Evolutionary conservation across 331 rosid species (phyloP).

Genomic region (Quercus lobata): DNA sequence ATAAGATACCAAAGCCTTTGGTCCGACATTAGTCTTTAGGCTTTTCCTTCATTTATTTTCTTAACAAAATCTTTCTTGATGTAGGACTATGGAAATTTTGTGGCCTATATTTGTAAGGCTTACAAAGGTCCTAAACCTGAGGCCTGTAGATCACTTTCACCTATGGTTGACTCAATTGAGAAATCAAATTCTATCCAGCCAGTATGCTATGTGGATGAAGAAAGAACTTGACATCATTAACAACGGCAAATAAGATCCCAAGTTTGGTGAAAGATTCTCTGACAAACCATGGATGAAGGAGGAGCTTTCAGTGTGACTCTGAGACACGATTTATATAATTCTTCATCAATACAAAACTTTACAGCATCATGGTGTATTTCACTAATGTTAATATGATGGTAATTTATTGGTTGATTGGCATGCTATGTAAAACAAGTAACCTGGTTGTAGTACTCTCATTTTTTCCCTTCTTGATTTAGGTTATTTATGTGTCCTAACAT

Average conservation of each 20-base stretch:
- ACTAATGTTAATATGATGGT: neutral
- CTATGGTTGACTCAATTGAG: neutral
- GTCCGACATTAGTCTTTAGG: neutral
- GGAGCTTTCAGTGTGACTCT: slow-evolving; percentile 8
- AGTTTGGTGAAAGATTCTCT: neutral
- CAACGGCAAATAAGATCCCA: slow-evolving; percentile 4
- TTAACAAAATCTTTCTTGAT: slow-evolving; percentile 10
- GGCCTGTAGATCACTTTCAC: slow-evolving; percentile 47
- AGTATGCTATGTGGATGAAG: slow-evolving; percentile 35
- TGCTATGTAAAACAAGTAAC: too few species aligned
- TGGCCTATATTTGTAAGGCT: slow-evolving; percentile 56
- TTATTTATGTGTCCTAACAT: neutral
- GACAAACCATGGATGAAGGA: slow-evolving; percentile 4
- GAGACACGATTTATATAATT: neutral
- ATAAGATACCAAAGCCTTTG: neutral
- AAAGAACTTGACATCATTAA: slow-evolving; percentile 25
- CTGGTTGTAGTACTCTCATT: too few species aligned
- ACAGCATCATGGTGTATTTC: neutral
- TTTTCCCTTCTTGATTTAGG: too few species aligned
- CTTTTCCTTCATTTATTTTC: neutral
- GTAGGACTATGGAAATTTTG: slow-evolving; percentile 52
- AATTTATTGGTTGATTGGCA: too few species aligned
- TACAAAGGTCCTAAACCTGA: slow-evolving; percentile 49
- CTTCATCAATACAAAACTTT: neutral
- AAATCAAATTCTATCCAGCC: slow-evolving; percentile 18